Evolutionary conservation across 2,329 filamentous ascomycete genomes (phyloP).

Genomic region (Botrytis fragariae): DNA sequence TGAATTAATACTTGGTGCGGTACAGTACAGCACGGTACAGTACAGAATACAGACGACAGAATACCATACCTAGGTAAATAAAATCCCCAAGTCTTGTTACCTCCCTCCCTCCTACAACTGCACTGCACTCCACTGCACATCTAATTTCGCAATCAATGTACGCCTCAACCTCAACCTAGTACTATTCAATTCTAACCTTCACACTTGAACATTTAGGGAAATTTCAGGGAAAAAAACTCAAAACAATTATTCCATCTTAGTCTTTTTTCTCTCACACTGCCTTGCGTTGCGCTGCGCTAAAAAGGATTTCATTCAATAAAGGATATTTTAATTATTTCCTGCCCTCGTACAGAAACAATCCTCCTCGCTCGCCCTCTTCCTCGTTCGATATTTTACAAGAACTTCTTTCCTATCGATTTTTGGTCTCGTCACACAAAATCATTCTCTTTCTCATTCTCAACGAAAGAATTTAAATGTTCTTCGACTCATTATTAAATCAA

Average conservation of each 20-base stretch:
- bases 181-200: neutral
- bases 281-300: neutral
- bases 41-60: neutral
- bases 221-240: neutral
- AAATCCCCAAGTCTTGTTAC: neutral
- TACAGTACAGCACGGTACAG: neutral
- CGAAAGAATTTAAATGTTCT: slow-evolving; percentile 4
- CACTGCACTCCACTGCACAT: neutral
- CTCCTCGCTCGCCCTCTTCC: neutral
- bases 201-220: neutral
- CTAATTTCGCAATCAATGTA: neutral
- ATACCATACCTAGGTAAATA: neutral
- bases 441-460: neutral
- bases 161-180: neutral
- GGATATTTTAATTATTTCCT: neutral
- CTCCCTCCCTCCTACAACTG: neutral
- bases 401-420: neutral
- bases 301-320: neutral
- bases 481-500: neutral
- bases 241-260: neutral
- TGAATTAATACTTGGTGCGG: neutral
- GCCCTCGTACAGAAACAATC: neutral
- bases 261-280: neutral
- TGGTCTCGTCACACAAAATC: slow-evolving; percentile 4
- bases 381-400: neutral